Conservation (phyloP, 148 eudicot genomes). For the Talinum fruticosum region DNA sequence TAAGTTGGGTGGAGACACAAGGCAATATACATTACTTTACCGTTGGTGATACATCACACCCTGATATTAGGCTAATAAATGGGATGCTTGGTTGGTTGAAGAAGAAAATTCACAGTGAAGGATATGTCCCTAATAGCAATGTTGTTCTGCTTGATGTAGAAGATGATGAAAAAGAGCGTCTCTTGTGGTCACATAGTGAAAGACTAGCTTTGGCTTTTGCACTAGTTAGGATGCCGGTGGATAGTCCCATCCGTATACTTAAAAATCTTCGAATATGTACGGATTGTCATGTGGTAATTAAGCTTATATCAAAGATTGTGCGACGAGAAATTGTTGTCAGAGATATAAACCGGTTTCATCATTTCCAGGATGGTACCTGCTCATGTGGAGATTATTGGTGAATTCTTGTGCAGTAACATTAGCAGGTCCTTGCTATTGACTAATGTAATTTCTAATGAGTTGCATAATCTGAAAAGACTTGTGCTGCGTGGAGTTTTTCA, state of each 20-base stretch:
- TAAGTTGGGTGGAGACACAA: constrained; percentile 84
- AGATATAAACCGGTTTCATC: constrained; percentile 92
- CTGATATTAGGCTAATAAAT: constrained; percentile 58
- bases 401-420: constrained; percentile 14
- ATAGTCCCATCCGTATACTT: constrained; percentile 70
- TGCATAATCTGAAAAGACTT: neutral
- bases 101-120: constrained; percentile 43
- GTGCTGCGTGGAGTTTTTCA: neutral
- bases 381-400: constrained; percentile 92
- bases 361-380: constrained; percentile 63
- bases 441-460: neutral
- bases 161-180: constrained; percentile 68
- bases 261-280: constrained; percentile 81
- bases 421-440: neutral
- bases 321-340: constrained; percentile 72
- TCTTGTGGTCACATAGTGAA: constrained; percentile 87
- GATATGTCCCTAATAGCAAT: constrained; percentile 56
- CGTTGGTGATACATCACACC: constrained; percentile 75
- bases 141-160: constrained; percentile 71
- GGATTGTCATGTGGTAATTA: constrained; percentile 71
- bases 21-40: constrained; percentile 61
- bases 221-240: constrained; percentile 52
- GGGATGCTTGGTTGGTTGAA: constrained; percentile 83
- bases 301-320: constrained; percentile 62
- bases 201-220: constrained; percentile 84